Base-by-base conservation (phyloP, 352 stramenopile species). In the Discostella stelligera region DNA sequence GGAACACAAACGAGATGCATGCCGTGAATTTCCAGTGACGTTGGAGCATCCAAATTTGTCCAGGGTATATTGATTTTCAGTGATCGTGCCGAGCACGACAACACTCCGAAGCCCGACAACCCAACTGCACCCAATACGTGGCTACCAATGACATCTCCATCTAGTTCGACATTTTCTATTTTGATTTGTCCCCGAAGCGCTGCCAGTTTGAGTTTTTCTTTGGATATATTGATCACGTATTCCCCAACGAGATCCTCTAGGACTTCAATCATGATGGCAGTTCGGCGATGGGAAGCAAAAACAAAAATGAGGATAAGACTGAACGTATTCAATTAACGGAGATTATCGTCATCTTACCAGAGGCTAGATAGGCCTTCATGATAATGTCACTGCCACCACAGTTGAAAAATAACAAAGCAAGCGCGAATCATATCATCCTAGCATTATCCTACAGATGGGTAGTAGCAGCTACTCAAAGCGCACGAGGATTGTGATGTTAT, bases 1-100 rank as follows among this genome's bases (percentile, higher is more conserved):
- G 88, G 88, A n/a, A 93, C 73, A 71, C 88, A 93, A 21, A 93
- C 50, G 49, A 93, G 77, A 77, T 91, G 88, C 74, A 89, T 73
- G 11, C 84, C 85, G 44, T 71, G 25, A 23, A 93, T 83, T 83
- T 91, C 82, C 44, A 91, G 75, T 20, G 21, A 72, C 9, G 85
- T 91, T 6, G 79, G 71, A 68, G 85, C 79, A 67, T 91, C 84
- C 0, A 93, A 49, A 82, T 88, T 90, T 49, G 75, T 88, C 65
- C 85, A 83, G 1, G 88, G 84, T 21, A 93, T 78, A 32, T 25
- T 82, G 16, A 91, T 88, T 66, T 81, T 77, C 8, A 91, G 54
- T 37, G 69, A 74, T 41, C 81, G 66, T 14, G 85, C 88, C 59
- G 65, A 89, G 39, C 88, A 93, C 18, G 78, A 89, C 23, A 93